A percentile compares a stretch with the other conserved stretches of the same genome.
These are phyloP conservation scores for Zancudomyces culisetae DNA, from an alignment of 371 early-diverging fungal genomes.

Conservation along the genomic window DNA sequence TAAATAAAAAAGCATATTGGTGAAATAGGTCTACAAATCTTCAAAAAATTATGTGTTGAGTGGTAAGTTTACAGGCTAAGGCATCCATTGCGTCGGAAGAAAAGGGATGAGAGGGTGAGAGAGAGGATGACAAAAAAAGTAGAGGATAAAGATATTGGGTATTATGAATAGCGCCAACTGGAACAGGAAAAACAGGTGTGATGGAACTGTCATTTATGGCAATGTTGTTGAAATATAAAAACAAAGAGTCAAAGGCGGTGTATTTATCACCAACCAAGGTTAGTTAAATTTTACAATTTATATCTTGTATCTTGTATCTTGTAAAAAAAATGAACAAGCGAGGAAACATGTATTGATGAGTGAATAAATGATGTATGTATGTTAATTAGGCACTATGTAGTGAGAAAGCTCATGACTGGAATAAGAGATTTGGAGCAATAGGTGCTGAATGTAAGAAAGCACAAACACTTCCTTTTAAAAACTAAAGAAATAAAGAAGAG, in stretches of 20 bases:
- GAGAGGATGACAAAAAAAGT: too few relatives aligned
- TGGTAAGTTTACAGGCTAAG: background rate
- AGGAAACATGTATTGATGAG: too few relatives aligned
- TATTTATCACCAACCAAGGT: conserved; percentile 3
- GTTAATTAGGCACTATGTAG: conserved; percentile 4
- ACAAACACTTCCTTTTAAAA: too few relatives aligned
- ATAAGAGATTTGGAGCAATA: background rate
- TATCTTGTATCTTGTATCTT: background rate
- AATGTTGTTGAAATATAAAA: background rate
- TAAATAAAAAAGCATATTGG: background rate
- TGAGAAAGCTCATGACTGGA: conserved; percentile 2
- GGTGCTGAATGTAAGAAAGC: conserved; percentile 2
- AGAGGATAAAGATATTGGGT: too few relatives aligned
- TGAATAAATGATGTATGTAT: too few relatives aligned
- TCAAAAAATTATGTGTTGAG: background rate
- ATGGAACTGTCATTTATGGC: conserved; percentile 1
- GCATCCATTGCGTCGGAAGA: too few relatives aligned
- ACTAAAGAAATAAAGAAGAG: too few relatives aligned
- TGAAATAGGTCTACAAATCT: background rate
- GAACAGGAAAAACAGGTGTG: conserved; percentile 5
- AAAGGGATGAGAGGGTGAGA: too few relatives aligned
- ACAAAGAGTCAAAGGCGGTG: background rate
- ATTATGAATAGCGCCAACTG: conserved; percentile 1
- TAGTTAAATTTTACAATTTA: background rate
- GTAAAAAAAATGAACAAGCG: too few relatives aligned